Percentiles rank a stretch among this genome's conserved stretches.
phyloP scores from a whole-genome alignment of 2,329 filamentous ascomycete genomes.

The Colletotrichum godetiae region DNA sequence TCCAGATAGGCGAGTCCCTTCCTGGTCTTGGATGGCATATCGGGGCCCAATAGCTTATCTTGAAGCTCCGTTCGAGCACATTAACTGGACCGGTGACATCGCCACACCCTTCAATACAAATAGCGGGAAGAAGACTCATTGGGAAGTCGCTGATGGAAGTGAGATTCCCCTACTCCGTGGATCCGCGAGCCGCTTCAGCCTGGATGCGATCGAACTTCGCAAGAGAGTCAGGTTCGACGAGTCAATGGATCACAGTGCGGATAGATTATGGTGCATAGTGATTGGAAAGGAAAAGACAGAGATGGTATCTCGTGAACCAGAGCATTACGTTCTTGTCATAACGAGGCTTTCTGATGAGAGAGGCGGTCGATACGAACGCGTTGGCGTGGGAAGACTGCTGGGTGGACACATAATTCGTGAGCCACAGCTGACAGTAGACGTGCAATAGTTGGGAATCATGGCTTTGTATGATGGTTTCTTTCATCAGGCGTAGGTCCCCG shows the following conservation, averaged over 20 bases:
- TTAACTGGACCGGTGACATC: not conserved
- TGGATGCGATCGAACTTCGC: not conserved
- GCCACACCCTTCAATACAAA: not conserved
- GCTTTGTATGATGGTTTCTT: too few relatives aligned
- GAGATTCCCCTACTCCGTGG: not conserved
- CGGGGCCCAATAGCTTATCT: not conserved
- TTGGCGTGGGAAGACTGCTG: not conserved
- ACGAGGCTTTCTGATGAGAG: too few relatives aligned
- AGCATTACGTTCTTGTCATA: not conserved
- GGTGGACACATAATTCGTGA: not conserved
- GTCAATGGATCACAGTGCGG: not conserved
- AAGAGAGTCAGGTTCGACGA: not conserved
- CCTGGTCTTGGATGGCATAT: conserved; percentile 8
- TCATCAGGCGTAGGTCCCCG: too few relatives aligned
- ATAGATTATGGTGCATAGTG: not conserved
- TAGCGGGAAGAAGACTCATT: not conserved
- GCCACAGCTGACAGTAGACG: not conserved
- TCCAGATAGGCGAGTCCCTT: not conserved
- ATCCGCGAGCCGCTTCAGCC: not conserved
- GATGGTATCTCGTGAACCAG: not conserved
- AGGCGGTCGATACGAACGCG: not conserved
- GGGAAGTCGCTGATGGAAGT: not conserved
- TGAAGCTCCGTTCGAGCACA: not conserved
- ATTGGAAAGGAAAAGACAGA: not conserved
- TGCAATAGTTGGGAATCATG: too few relatives aligned